These are phyloP conservation scores for Eucalyptus globulus DNA, from an alignment of 345 rosid genomes.

Conservation along the genomic window DNA sequence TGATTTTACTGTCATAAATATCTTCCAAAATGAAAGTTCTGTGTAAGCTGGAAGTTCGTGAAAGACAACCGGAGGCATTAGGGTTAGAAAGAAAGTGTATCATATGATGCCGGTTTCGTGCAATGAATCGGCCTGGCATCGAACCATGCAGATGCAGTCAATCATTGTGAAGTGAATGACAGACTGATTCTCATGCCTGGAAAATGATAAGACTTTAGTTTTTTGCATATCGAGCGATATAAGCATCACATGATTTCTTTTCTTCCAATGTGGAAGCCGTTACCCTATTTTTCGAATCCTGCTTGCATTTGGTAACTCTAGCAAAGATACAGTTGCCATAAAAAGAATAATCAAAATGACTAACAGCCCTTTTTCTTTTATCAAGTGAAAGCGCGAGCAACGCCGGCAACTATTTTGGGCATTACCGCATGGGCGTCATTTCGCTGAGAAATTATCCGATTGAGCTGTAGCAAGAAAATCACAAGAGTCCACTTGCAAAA, in stretches of 20 bases:
- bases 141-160: not conserved
- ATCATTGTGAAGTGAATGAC: not conserved
- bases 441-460: too few species aligned
- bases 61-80: not conserved
- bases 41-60: not conserved
- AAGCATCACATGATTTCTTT: not conserved
- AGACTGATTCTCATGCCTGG: not conserved
- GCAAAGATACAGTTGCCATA: too few species aligned
- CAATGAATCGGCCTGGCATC: not conserved
- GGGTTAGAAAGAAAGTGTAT: not conserved
- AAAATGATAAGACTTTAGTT: not conserved
- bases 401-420: too few species aligned
- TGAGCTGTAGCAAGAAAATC: too few species aligned
- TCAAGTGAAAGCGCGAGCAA: too few species aligned
- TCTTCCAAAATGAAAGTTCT: not conserved
- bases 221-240: not conserved
- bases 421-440: too few species aligned
- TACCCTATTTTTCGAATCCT: too few species aligned
- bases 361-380: too few species aligned
- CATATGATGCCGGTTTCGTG: not conserved
- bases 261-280: not conserved
- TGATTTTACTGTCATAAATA: not conserved
- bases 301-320: too few species aligned
- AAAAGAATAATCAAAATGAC: too few species aligned
- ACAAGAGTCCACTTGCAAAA: too few species aligned